These are phyloP conservation scores for Colletotrichum euphorbiae DNA, from an alignment of 2,329 filamentous ascomycete genomes.

Conservation along the genomic window DNA sequence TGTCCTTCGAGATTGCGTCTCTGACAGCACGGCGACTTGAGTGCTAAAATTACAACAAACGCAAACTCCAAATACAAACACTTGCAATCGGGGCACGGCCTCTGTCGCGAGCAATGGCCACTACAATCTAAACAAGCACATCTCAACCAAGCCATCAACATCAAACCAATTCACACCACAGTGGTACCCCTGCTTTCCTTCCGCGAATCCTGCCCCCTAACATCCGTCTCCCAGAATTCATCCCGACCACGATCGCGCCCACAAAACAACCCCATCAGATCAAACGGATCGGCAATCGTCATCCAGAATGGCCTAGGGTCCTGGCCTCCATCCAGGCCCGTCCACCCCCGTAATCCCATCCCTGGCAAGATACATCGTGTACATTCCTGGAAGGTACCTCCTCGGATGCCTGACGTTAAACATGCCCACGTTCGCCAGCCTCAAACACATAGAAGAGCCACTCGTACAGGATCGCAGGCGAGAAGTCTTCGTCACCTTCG, in stretches of 20 bases:
- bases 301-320: slow-evolving; percentile 57
- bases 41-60: not conserved
- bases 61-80: not conserved
- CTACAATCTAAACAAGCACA: not conserved
- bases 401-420: slow-evolving; percentile 65
- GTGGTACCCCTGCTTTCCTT: not conserved
- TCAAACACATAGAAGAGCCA: slow-evolving; percentile 72
- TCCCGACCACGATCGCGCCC: slow-evolving; percentile 47
- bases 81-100: not conserved
- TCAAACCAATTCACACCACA: slow-evolving; percentile 7
- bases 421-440: slow-evolving; percentile 60
- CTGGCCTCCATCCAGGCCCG: slow-evolving; percentile 61
- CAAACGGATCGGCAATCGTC: slow-evolving; percentile 57
- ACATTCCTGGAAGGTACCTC: slow-evolving; percentile 60
- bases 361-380: slow-evolving; percentile 61
- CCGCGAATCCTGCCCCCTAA: not conserved
- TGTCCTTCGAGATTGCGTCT: no score
- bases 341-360: slow-evolving; percentile 63
- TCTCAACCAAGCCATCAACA: not conserved
- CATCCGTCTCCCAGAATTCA: slow-evolving; percentile 50
- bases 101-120: not conserved
- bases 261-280: slow-evolving; percentile 50
- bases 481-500: slow-evolving; percentile 52
- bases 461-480: slow-evolving; percentile 65
- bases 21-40: no score